Conservation (phyloP, 768 basidiomycete species). For the Mrakia hoshinonis region DNA sequence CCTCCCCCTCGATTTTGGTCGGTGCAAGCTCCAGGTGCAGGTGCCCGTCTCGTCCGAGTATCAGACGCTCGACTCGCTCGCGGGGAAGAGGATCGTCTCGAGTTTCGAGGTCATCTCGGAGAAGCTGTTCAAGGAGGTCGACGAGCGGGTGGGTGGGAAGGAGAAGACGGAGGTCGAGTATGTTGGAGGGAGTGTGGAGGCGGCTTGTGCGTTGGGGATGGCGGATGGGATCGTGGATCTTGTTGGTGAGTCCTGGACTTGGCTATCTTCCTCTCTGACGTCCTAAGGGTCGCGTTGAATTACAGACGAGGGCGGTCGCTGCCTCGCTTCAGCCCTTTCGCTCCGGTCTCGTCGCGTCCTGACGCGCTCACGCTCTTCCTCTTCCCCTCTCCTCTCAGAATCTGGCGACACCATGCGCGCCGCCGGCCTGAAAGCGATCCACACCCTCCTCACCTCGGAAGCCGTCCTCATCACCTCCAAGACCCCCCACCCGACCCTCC, state of each 20-base stretch:
- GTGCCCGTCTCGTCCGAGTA: constrained; percentile 69
- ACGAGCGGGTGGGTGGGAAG: constrained; percentile 44
- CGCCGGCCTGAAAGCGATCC: constrained; percentile 86
- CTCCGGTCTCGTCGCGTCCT: not conserved
- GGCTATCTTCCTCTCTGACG: not conserved
- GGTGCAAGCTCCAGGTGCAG: constrained; percentile 64
- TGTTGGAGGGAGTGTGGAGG: constrained; percentile 95
- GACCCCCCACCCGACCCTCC: constrained; percentile 38
- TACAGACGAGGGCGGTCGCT: not conserved
- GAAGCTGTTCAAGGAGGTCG: constrained; percentile 56
- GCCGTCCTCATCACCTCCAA: constrained; percentile 79
- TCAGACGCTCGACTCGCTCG: constrained; percentile 66
- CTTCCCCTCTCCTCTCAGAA: constrained; percentile 48
- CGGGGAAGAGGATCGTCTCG: constrained; percentile 86
- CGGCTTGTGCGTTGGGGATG: constrained; percentile 88
- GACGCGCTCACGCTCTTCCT: not conserved
- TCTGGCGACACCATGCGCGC: constrained; percentile 99
- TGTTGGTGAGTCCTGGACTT: constrained; percentile 55
- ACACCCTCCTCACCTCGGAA: constrained; percentile 74
- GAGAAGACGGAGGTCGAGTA: constrained; percentile 81
- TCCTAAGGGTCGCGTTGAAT: no score
- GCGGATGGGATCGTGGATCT: constrained; percentile 98
- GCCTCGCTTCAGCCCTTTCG: not conserved
- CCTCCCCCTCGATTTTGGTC: constrained; percentile 81
- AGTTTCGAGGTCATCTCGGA: constrained; percentile 84